Evolutionary conservation across 2,329 filamentous ascomycete genomes (phyloP).

Genomic region (Colletotrichum sp.): DNA sequence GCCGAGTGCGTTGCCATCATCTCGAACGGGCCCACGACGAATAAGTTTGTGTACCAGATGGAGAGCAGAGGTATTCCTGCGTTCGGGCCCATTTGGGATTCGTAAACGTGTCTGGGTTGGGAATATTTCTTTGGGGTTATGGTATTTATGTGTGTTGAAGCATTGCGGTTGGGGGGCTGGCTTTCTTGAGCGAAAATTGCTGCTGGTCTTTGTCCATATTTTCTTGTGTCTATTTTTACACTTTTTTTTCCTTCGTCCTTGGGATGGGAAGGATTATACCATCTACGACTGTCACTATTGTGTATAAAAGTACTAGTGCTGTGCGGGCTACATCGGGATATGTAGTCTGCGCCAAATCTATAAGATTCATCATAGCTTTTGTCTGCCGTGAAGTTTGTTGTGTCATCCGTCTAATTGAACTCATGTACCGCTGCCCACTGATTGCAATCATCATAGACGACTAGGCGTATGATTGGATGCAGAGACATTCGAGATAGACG

Average conservation of each 20-base stretch:
- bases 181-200: neutral
- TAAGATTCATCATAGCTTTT: neutral
- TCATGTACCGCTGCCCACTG: too few relatives aligned
- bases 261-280: neutral
- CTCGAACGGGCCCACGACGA: slow-evolving; percentile 71
- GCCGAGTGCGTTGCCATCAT: slow-evolving; percentile 77
- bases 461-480: too few relatives aligned
- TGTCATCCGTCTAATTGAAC: too few relatives aligned
- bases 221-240: neutral
- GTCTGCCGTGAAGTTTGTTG: neutral
- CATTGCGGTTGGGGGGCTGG: neutral
- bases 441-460: too few relatives aligned
- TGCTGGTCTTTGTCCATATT: neutral
- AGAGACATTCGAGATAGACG: neutral
- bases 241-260: neutral
- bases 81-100: slow-evolving; percentile 78
- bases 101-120: slow-evolving; percentile 26
- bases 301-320: neutral
- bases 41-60: slow-evolving; percentile 71
- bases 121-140: neutral
- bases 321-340: neutral
- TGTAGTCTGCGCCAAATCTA: neutral
- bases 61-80: slow-evolving; percentile 70
- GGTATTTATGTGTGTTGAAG: neutral
- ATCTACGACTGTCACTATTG: neutral